These are phyloP conservation scores for Dictyostelium discoideum DNA, from an alignment of 78 protist species.

Conservation along the genomic window dicty_2.7 NC_007089.4:1136501-1137000, in stretches of 20 bases:
- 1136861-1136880: background rate
- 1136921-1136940: background rate
- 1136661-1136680: background rate
- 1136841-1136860: slow-evolving; percentile 77
- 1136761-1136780: slow-evolving; percentile 68
- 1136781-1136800: slow-evolving; percentile 88
- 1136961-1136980: too few species aligned
- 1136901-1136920: background rate
- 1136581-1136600: background rate
- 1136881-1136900: slow-evolving; percentile 45
- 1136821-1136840: slow-evolving; percentile 77
- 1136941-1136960: background rate
- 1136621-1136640: background rate
- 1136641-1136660: background rate
- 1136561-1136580: slow-evolving; percentile 31
- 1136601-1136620: background rate
- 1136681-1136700: background rate
- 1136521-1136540: slow-evolving; percentile 5
- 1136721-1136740: too few species aligned
- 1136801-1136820: slow-evolving; percentile 42
- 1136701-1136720: background rate
- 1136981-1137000: background rate
- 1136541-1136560: background rate
- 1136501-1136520: background rate
- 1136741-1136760: slow-evolving; percentile 55